Evolutionary conservation across 352 stramenopile genomes (phyloP), one percentile per base, ranked within the genome.

Genomic region (Pythium monospermum): DNA sequence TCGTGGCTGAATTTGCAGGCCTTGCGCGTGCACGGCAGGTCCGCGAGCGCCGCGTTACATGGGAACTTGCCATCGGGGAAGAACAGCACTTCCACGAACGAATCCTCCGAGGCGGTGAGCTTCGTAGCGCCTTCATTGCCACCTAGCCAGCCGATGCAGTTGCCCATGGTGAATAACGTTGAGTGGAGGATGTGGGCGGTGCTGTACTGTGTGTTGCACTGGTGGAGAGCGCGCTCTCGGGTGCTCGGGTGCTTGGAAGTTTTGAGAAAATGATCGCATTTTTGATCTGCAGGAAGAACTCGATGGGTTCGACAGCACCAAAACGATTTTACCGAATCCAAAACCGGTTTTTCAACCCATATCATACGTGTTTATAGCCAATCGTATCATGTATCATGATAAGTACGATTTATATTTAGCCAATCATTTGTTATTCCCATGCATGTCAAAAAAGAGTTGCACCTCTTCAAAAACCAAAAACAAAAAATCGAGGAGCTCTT

Each of bases 11-110:
- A 70, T 55, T 73, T 75, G 65, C 76, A 87, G 52, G 75, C 74
- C 52, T 87, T 87, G 48, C 68, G 73, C 37, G 60, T 84, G 61
- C 76, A 87, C 46, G 62, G 53, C 33, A 75, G 62, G 39, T 40
- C 55, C 30, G 62, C 73, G 23, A 70, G 57, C 43, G 78, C 76
- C 30, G 74, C 71, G 49, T 71, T 75, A 68, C 76, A 87, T 4
- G 76, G 76, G 67, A 87, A 76, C 26, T 45, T 61, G 3, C 53
- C 39, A 49, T 87, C 76, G n/a, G 76, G 76, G 58, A 87, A 87
- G 68, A 87, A 87, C 36, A 87, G 51, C 49, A 79, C 76, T 39
- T 87, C 76, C 35, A 83, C 66, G 52, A 84, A 85, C 65, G 76
- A 83, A 62, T 86, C 76, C 25, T 63, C 38, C 15, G 46, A 49